phyloP scores from a whole-genome alignment of 2,329 filamentous ascomycete species.

The Colletotrichum liriopes region DNA sequence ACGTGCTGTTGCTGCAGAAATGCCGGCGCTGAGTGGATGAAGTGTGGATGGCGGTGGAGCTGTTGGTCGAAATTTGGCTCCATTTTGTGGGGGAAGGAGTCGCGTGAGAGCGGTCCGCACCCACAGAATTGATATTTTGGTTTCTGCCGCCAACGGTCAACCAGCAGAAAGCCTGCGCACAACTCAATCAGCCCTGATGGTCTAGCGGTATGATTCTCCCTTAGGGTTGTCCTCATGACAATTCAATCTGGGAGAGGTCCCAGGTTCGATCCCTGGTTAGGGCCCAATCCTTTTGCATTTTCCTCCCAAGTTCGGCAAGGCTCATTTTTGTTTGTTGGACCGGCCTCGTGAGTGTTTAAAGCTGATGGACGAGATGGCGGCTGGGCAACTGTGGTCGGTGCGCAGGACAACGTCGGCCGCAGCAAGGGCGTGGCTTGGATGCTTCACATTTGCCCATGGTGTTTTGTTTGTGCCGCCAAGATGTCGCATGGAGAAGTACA shows the following conservation, averaged over 20 bases:
- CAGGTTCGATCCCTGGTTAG: slow-evolving; percentile 43
- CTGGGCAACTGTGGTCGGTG: neutral
- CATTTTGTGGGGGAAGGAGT: neutral
- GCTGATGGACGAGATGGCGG: neutral
- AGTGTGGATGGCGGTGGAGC: neutral
- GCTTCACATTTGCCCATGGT: neutral
- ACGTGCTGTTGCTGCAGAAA: too few relatives aligned
- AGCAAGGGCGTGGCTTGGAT: neutral
- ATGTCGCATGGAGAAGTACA: neutral
- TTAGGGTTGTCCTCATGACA: slow-evolving; percentile 22
- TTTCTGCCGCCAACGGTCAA: rapidly evolving
- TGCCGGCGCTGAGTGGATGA: neutral
- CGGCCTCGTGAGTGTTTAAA: neutral
- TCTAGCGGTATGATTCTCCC: slow-evolving; percentile 44
- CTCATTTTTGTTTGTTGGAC: neutral
- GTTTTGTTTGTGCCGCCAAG: too few relatives aligned
- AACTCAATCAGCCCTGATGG: slow-evolving; percentile 37
- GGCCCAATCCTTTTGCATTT: slow-evolving; percentile 21
- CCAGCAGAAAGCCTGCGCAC: neutral
- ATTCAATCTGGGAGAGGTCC: slow-evolving; percentile 35
- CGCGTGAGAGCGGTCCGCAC: too few relatives aligned
- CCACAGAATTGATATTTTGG: neutral
- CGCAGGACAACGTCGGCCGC: neutral
- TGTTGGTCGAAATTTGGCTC: neutral
- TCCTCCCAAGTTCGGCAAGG: too few relatives aligned